phyloP scores from a whole-genome alignment of 768 basidiomycete genomes.

The Agrocybe chaxingu region DNA sequence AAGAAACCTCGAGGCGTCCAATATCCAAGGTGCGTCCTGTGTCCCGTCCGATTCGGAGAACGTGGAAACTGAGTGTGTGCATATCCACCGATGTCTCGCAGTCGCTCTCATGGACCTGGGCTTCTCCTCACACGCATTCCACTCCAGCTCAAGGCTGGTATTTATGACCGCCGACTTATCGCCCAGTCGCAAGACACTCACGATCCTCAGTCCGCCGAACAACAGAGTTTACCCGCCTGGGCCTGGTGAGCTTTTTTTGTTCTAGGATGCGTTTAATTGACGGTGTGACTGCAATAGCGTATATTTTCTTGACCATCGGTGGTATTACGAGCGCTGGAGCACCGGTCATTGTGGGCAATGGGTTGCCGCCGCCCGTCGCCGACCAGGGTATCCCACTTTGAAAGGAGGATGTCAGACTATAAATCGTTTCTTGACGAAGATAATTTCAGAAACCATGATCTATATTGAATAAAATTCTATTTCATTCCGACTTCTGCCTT shows the following conservation, averaged over 20 bases:
- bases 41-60: background rate
- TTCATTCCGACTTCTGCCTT: too few relatives aligned
- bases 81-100: conserved; percentile 7
- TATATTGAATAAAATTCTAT: too few relatives aligned
- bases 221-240: conserved; percentile 37
- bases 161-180: conserved; percentile 33
- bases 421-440: too few relatives aligned
- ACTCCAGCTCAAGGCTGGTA: conserved; percentile 35
- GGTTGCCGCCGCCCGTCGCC: conserved; percentile 33
- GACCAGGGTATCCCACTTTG: conserved; percentile 25
- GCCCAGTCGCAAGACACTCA: conserved; percentile 26
- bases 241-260: conserved; percentile 24
- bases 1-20: conserved; percentile 18
- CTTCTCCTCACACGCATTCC: conserved; percentile 39
- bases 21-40: conserved; percentile 27
- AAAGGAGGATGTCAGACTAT: background rate
- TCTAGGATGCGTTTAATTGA: background rate
- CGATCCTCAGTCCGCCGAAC: conserved; percentile 31
- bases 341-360: conserved; percentile 37
- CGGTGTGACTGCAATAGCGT: conserved; percentile 13
- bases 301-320: conserved; percentile 27
- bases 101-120: conserved; percentile 39
- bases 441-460: too few relatives aligned
- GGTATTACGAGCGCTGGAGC: conserved; percentile 35
- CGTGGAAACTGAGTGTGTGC: background rate